Evolutionary conservation across 768 basidiomycete species (phyloP).

Genomic region (Boletus sensibilis): DNA sequence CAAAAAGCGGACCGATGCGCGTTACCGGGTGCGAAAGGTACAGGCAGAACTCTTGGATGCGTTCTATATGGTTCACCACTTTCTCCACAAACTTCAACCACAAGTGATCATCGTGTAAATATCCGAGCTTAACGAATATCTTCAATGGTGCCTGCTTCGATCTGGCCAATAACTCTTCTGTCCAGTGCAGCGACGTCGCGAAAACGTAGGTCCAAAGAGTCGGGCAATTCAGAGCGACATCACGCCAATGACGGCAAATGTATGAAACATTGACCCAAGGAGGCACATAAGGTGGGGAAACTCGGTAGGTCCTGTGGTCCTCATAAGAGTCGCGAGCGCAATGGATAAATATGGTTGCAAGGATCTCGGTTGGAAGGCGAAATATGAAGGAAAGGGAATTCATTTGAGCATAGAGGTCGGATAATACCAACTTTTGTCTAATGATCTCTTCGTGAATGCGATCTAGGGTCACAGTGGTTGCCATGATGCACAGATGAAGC

Average conservation of each 20-base stretch:
- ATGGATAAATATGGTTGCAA: constrained; percentile 6
- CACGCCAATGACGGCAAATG: constrained; percentile 35
- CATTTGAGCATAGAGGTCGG: not conserved
- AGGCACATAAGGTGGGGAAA: not conserved
- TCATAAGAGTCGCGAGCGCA: not conserved
- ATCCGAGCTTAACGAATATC: too few species aligned
- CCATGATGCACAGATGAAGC: not conserved
- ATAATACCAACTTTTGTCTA: not conserved
- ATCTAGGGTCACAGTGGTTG: not conserved
- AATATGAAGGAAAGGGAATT: constrained; percentile 10
- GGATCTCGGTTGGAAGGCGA: constrained; percentile 7
- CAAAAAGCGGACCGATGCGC: too few species aligned
- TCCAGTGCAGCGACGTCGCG: constrained; percentile 33
- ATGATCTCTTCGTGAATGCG: not conserved
- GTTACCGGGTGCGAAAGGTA: too few species aligned
- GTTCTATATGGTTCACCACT: not conserved
- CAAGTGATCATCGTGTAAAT: too few species aligned
- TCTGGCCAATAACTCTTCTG: constrained; percentile 36
- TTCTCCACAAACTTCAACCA: not conserved
- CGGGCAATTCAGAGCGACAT: constrained; percentile 38
- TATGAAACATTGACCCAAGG: not conserved
- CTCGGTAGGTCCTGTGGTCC: not conserved
- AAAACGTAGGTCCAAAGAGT: constrained; percentile 37
- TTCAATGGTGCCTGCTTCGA: constrained; percentile 33
- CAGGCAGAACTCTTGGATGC: too few species aligned